These are phyloP conservation scores for Thymus quinquecostatus DNA, from an alignment of 257 asterid species.

Conservation along the genomic window DNA sequence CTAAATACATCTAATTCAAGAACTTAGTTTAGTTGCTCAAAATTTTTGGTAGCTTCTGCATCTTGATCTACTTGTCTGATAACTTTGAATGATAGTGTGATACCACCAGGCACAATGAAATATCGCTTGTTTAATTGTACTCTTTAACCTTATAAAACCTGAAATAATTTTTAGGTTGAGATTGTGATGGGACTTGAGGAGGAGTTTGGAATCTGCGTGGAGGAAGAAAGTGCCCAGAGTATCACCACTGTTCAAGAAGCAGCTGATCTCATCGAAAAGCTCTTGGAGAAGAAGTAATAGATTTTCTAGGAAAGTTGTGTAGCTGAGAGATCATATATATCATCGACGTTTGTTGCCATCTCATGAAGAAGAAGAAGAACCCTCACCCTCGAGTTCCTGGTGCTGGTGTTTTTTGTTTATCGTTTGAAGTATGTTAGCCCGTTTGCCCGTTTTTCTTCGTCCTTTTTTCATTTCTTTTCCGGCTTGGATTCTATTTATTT, in stretches of 20 bases:
- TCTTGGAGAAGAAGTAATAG: constrained; percentile 51
- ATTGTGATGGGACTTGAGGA: constrained; percentile 98
- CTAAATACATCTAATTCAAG: no score
- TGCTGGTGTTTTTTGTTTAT: constrained; percentile 28
- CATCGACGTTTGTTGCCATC: constrained; percentile 17
- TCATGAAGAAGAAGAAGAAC: constrained; percentile 14
- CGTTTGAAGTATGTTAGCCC: constrained; percentile 27
- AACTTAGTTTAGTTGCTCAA: no score
- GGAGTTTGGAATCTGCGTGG: constrained; percentile 83
- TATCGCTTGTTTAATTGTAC: not conserved
- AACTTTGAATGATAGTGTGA: not conserved
- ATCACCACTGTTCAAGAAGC: constrained; percentile 90
- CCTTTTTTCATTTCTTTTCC: not conserved
- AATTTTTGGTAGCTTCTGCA: no score
- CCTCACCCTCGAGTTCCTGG: constrained; percentile 19
- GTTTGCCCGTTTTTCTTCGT: constrained; percentile 24
- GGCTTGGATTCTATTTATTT: constrained; percentile 30
- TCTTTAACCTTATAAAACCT: no score
- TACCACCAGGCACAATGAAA: not conserved
- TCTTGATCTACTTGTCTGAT: no score
- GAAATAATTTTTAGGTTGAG: constrained; percentile 61
- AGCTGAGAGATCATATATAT: constrained; percentile 23
- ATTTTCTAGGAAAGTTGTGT: constrained; percentile 34
- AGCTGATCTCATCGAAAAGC: constrained; percentile 83
- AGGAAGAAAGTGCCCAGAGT: constrained; percentile 94